These are phyloP conservation scores for Clarireedia monteithiana DNA, from an alignment of 2,329 filamentous ascomycete species.

Conservation along the genomic window DNA sequence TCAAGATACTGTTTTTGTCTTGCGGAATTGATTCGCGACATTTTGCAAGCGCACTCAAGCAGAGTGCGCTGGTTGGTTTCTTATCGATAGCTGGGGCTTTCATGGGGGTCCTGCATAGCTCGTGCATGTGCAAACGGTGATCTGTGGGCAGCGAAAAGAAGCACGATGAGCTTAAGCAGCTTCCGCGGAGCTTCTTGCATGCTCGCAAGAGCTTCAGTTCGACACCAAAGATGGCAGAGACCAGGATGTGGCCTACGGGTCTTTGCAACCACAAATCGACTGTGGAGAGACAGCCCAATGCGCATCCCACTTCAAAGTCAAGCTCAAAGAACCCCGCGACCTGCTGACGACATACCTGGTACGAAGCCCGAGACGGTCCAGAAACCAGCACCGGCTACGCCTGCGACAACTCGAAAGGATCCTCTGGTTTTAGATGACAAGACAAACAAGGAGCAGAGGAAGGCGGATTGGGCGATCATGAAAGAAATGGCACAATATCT, in stretches of 20 bases:
- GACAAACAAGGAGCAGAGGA: slow-evolving; percentile 79
- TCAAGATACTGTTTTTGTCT: no score
- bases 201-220: slow-evolving; percentile 16
- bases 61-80: neutral
- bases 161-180: slow-evolving; percentile 25
- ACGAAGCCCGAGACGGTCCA: slow-evolving; percentile 20
- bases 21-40: no score
- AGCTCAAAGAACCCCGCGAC: slow-evolving; percentile 16
- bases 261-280: slow-evolving; percentile 24
- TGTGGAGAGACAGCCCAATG: slow-evolving; percentile 18
- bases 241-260: slow-evolving; percentile 20
- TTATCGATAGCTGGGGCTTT: slow-evolving; percentile 9
- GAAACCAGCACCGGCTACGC: slow-evolving; percentile 14
- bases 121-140: slow-evolving; percentile 12
- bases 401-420: slow-evolving; percentile 34
- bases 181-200: slow-evolving; percentile 25
- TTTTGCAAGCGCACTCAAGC: neutral
- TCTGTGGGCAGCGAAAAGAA: slow-evolving; percentile 8
- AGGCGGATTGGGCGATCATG: slow-evolving; percentile 97
- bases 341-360: slow-evolving; percentile 17
- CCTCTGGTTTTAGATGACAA: slow-evolving; percentile 58
- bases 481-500: slow-evolving; percentile 95
- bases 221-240: slow-evolving; percentile 19
- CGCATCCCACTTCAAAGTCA: slow-evolving; percentile 15
- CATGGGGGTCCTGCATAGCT: slow-evolving; percentile 9